Evolutionary conservation across 306 rosid species (phyloP).

Genomic region (Mucuna pruriens): DNA sequence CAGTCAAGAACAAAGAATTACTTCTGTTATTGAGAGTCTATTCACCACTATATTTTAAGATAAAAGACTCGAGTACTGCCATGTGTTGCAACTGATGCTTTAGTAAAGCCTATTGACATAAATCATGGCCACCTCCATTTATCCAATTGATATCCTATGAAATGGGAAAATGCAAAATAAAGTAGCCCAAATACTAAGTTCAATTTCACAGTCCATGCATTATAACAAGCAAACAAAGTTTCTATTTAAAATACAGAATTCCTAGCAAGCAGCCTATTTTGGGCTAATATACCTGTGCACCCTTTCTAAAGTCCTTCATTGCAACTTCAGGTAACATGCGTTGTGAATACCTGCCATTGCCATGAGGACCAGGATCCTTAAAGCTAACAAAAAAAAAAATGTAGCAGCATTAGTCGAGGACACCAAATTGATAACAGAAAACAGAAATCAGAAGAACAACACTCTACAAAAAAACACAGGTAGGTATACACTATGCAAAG

Average conservation of each 20-base stretch:
- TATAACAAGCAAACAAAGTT: not conserved
- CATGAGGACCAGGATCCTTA: conserved; percentile 96
- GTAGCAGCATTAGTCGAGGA: conserved; percentile 17
- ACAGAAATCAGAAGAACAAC: conserved; percentile 26
- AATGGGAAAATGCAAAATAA: conserved; percentile 13
- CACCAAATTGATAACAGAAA: conserved; percentile 13
- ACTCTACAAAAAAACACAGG: not conserved
- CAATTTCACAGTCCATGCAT: conserved; percentile 12
- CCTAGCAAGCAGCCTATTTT: not conserved
- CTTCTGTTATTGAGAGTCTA: conserved; percentile 22
- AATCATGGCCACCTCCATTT: conserved; percentile 6
- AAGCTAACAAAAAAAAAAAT: conserved; percentile 58
- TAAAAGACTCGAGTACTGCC: conserved; percentile 12
- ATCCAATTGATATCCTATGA: conserved; percentile 18
- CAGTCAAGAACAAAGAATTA: conserved; percentile 6
- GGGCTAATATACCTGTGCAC: conserved; percentile 80
- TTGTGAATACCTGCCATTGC: conserved; percentile 91
- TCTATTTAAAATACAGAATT: conserved; percentile 2
- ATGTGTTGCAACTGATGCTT: conserved; percentile 11
- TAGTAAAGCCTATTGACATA: conserved; percentile 24
- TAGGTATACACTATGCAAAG: not conserved
- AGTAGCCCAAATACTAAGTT: conserved; percentile 31
- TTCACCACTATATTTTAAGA: conserved; percentile 16
- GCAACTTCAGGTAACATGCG: conserved; percentile 96
- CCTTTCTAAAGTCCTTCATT: conserved; percentile 92